Evolutionary conservation across 495 filamentous ascomycete genomes (phyloP), one percentile per base, ranked within the genome.

Genomic region (Penicillium salamii): DNA sequence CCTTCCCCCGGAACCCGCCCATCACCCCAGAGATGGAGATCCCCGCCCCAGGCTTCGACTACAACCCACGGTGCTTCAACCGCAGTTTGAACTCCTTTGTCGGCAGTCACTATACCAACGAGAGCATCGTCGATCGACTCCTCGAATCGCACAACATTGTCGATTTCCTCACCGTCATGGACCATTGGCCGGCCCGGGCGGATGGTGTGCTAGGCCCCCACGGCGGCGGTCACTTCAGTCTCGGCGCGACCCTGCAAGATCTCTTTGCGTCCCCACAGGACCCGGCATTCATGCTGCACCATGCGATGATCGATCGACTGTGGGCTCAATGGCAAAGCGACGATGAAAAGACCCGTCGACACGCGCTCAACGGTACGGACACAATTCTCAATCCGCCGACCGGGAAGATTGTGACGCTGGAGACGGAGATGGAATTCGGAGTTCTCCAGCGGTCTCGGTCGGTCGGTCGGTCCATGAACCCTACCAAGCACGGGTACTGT

Each of bases 51-150:
- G 46, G 44, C 20, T 65, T 67, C 31, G 65, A 62, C 32, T 77
- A 78, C 55, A 83, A 82, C 62, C 83, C 79, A 1, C 78, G 82
- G 18, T 87, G 87, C 55, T 65, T 90, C 28, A 75, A 65, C 33
- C 78, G 87, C n/a, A 86, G 86, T 56, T 65, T 90, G 14, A 78
- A 77, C 48, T 54, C 53, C 19, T 61, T 54, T 19, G 50, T 57
- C 19, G 31, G 59, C 14, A 45, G 26, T 2, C 37, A 35, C 1
- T 61, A 57, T 46, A 64, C 54, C 52, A 65, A 63, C 35, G n/a
- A 33, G 13, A 50, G 49, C 5, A 42, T 64, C 5, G 32, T 61
- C 5, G 42, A 52, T 9, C 14, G 15, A 1, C 42, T 68, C 3
- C 39, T 64, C 24, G 18, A 38, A 5, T 34, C 62, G 0, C 31